These are phyloP conservation scores for Leptographium galeiforme DNA, from an alignment of 2,329 filamentous ascomycete species.

Conservation along the genomic window DNA sequence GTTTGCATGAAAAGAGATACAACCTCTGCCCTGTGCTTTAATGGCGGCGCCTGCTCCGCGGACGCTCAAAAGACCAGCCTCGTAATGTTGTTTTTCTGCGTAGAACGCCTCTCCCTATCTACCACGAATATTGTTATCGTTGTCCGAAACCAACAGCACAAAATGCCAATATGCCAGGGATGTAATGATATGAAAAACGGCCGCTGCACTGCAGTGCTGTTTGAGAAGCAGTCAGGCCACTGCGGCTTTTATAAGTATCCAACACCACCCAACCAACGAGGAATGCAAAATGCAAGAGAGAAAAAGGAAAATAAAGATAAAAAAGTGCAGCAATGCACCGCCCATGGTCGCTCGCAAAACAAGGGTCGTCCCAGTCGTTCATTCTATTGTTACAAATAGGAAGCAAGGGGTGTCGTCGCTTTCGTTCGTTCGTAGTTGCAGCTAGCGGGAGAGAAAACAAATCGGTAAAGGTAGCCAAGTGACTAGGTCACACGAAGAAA, in stretches of 20 bases:
- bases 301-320: too few relatives aligned
- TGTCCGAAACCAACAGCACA: neutral
- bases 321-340: too few relatives aligned
- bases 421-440: neutral
- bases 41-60: too few relatives aligned
- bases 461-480: neutral
- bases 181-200: neutral
- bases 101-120: neutral
- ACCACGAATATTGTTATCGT: neutral
- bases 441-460: neutral
- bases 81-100: too few relatives aligned
- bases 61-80: too few relatives aligned
- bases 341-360: neutral
- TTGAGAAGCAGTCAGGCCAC: too few relatives aligned
- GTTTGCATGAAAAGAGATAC: neutral
- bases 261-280: too few relatives aligned
- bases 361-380: neutral
- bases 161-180: neutral
- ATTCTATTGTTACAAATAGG: neutral
- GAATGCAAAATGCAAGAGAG: too few relatives aligned
- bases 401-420: neutral
- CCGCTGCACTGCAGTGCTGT: neutral
- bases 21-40: neutral
- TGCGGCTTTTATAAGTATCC: too few relatives aligned
- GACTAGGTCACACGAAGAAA: neutral